Evolutionary conservation across 2,329 filamentous ascomycete species (phyloP), one percentile per base, ranked within the genome.

Genomic region (Aspergillus melleus): DNA sequence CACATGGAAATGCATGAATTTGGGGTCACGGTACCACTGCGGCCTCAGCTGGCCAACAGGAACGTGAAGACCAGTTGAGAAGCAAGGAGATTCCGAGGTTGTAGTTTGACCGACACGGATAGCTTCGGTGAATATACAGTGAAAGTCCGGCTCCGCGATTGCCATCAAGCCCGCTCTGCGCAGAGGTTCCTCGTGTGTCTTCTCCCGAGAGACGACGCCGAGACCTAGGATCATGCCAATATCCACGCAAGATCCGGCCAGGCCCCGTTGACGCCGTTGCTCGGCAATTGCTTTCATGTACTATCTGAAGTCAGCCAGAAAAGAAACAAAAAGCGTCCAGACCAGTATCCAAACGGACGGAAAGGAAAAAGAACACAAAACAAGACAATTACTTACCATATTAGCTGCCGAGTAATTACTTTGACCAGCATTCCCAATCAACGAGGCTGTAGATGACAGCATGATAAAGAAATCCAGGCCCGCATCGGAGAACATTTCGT

Each of bases 401-500:
- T 42, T 42, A 16, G 36, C 36, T 24, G 44, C 44, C 9, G 44
- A 20, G 44, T 47, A 24, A 47, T 24, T 47, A 19, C 44, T 47
- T 14, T 20, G 22, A 12, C 44, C 44, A 11, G 44, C 22, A 47
- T 20, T 47, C 2, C 44, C 44, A 24, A 47, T 24, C 16, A 47
- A 11, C 10, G 44, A 47, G 3, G 19, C 20, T 12, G 22, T 20
- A 1, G 79, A 80, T 0, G 77, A 79, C 1, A 80, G 66, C 62
- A 77, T 72, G 52, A 79, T 63, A 59, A 80, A 80, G 66, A 80
- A 80, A 53, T 78, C 75, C 16, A 81, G 66, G 47, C 74, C 50
- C 30, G 6, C 66, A 29, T 26, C 52, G 19, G 44, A 47, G 69
- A 24, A 76, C 58, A 12, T 61, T 22, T 16, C 63, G 57, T 77